A percentile compares a stretch with the other conserved stretches of the same genome.
Conservation (phyloP, 164 flowering plant species). For the Liriodendron chinense region DNA sequence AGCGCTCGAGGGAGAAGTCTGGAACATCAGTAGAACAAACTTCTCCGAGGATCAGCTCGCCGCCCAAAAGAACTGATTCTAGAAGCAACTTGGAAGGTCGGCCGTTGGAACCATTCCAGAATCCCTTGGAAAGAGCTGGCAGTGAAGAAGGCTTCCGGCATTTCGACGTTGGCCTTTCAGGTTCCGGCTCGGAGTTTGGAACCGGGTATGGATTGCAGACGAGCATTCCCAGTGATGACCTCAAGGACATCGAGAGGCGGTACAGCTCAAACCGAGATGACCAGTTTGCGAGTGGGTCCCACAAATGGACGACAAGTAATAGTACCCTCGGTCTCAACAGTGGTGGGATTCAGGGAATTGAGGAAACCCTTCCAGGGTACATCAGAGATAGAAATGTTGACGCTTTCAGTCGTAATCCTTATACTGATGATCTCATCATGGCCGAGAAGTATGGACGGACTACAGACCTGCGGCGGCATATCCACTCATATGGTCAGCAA, state of each 20-base stretch:
- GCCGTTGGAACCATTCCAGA: slow-evolving; percentile 11
- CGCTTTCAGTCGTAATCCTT: slow-evolving; percentile 11
- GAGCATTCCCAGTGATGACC: slow-evolving; percentile 15
- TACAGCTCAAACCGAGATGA: slow-evolving; percentile 19
- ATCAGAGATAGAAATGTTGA: slow-evolving; percentile 12
- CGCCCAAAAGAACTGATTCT: slow-evolving; percentile 1
- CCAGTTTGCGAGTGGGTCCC: slow-evolving; percentile 4
- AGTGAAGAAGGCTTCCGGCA: slow-evolving; percentile 10
- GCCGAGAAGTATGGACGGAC: slow-evolving; percentile 12
- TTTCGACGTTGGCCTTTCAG: slow-evolving; percentile 10
- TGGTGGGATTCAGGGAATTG: neutral
- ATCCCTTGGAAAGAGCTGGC: slow-evolving; percentile 4
- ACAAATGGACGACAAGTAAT: slow-evolving; percentile 9
- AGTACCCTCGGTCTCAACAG: neutral
- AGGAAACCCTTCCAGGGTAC: slow-evolving; percentile 8
- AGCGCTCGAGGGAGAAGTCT: slow-evolving; percentile 8
- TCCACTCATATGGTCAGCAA: slow-evolving; percentile 33
- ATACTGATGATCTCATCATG: slow-evolving; percentile 1
- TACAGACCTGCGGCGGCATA: slow-evolving; percentile 15
- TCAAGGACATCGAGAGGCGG: slow-evolving; percentile 22
- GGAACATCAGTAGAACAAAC: slow-evolving; percentile 9
- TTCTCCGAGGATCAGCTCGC: slow-evolving; percentile 11
- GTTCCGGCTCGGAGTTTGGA: slow-evolving; percentile 11
- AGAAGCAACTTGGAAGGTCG: slow-evolving; percentile 12
- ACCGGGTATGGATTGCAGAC: slow-evolving; percentile 16